phyloP scores from a whole-genome alignment of 306 rosid species.

The Amphicarpaea edgeworthii region DNA sequence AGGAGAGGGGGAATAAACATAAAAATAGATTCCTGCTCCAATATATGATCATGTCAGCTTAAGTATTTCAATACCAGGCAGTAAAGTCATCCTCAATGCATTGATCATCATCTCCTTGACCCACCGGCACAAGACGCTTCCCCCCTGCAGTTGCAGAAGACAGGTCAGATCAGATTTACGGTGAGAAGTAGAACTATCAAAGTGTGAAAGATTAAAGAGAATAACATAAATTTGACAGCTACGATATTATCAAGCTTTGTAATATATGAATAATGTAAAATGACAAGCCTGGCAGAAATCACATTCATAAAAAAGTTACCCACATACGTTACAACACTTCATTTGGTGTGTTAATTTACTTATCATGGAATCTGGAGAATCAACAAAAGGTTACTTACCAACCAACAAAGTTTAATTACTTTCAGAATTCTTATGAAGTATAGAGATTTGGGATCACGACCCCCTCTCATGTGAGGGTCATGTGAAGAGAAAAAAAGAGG shows the following conservation, averaged over 20 bases:
- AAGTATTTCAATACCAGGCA: slow-evolving; percentile 78
- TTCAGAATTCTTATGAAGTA: not conserved
- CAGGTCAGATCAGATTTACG: slow-evolving; percentile 35
- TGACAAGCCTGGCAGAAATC: slow-evolving; percentile 12
- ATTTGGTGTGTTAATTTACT: not conserved
- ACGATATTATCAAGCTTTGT: slow-evolving; percentile 6
- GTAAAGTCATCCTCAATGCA: slow-evolving; percentile 98
- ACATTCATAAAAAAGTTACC: not conserved
- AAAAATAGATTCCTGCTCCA: slow-evolving; percentile 12
- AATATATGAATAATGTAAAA: slow-evolving; percentile 3
- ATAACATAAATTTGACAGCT: slow-evolving; percentile 7
- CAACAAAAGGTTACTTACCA: slow-evolving; percentile 24
- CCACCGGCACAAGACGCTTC: slow-evolving; percentile 77
- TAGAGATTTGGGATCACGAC: not conserved
- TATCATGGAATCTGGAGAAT: slow-evolving; percentile 11
- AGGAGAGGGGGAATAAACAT: slow-evolving; percentile 9
- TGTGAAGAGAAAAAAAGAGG: slow-evolving; percentile 12
- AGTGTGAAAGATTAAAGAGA: not conserved
- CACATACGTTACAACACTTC: slow-evolving; percentile 14
- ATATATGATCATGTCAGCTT: slow-evolving; percentile 28
- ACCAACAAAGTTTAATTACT: not conserved
- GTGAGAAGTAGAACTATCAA: slow-evolving; percentile 9
- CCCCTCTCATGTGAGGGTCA: slow-evolving; percentile 16
- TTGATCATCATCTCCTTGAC: slow-evolving; percentile 98
- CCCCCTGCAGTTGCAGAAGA: slow-evolving; percentile 67